Conservation (phyloP, 176 grass and related monocot genomes). For the Tillandsia fasciculata region DNA sequence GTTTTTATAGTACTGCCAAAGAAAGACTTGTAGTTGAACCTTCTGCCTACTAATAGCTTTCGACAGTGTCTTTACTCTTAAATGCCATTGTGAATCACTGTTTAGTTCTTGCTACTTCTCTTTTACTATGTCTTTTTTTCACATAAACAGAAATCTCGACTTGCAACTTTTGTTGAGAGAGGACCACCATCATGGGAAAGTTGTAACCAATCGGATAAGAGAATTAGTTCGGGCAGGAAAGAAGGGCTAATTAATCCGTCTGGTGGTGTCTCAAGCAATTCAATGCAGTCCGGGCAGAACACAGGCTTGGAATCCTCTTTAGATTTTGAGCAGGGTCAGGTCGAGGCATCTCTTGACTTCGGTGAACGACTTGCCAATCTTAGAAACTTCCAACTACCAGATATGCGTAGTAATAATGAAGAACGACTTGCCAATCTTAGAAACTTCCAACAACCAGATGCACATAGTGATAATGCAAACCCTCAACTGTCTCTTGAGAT, state of each 20-base stretch:
- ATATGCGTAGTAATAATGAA: constrained; percentile 26
- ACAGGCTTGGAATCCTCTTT: constrained; percentile 36
- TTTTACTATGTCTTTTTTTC: constrained; percentile 20
- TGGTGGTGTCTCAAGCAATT: constrained; percentile 29
- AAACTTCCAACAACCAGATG: constrained; percentile 39
- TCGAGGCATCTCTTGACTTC: constrained; percentile 43
- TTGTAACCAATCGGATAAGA: constrained; percentile 21
- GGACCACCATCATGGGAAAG: constrained; percentile 77
- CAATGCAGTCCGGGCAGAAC: constrained; percentile 28
- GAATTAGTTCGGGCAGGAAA: constrained; percentile 25
- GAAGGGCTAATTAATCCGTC: constrained; percentile 30
- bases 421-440: constrained; percentile 51
- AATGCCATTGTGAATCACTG: not conserved
- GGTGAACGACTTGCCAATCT: constrained; percentile 47
- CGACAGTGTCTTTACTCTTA: not conserved
- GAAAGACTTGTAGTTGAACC: no score
- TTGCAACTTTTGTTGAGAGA: constrained; percentile 88
- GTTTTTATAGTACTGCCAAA: no score
- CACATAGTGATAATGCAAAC: constrained; percentile 27
- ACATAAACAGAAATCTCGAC: constrained; percentile 73
- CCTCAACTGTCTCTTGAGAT: constrained; percentile 32
- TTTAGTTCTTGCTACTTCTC: constrained; percentile 7
- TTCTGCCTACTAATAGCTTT: no score
- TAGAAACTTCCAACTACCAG: constrained; percentile 41
- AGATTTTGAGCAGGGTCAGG: constrained; percentile 50